Evolutionary conservation across 2,329 filamentous ascomycete species (phyloP), one percentile per base, ranked within the genome.

Genomic region (Diaporthe helianthi): DNA sequence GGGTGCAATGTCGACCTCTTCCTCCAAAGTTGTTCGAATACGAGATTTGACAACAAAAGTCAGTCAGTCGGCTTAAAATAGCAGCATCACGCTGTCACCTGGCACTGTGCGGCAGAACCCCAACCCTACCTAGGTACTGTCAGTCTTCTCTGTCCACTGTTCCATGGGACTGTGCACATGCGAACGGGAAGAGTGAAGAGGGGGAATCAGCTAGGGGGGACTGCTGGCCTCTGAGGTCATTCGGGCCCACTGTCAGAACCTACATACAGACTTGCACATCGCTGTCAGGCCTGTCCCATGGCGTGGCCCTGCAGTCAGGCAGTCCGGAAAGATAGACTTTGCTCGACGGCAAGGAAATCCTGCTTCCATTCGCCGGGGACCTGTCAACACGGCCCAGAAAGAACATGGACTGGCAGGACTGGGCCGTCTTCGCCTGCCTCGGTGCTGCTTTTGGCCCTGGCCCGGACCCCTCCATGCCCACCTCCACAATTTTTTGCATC

Each of bases 401-500:
- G 22, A 58, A 9, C 22, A n/a, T 22, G 10, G n/a, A n/a, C n/a
- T n/a, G n/a, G n/a, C n/a, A 29, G 8, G 33, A 33, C 54, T 60
- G 38, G 22, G 36, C 36, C 38, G 54, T 17, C 24, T n/a, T n/a
- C n/a, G n/a, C n/a, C n/a, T n/a, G n/a, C n/a, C 24, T 36, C 31
- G 29, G 8, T 49, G 60, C 60, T 64, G 60, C 44, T 51, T 64
- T 36, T 66, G 64, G 51, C 19, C 15, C 49, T 65, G 49, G 64
- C 17, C 51, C 51, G 38, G 51, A 26, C 52, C 64, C 49, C 49
- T 65, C 63, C 31, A 33, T 10, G 31, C 36, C 36, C 36, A 38
- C 36, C 64, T 66, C 64, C 64, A 66, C 64, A 67, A 12, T 67
- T 49, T 67, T 49, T 49, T 58, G 38, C 41, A 58, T 67, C 52